Percentiles rank a stretch among this genome's conserved stretches.
These are phyloP conservation scores for Penicillium riverlandense DNA, from an alignment of 495 filamentous ascomycete species.

Conservation along the genomic window DNA sequence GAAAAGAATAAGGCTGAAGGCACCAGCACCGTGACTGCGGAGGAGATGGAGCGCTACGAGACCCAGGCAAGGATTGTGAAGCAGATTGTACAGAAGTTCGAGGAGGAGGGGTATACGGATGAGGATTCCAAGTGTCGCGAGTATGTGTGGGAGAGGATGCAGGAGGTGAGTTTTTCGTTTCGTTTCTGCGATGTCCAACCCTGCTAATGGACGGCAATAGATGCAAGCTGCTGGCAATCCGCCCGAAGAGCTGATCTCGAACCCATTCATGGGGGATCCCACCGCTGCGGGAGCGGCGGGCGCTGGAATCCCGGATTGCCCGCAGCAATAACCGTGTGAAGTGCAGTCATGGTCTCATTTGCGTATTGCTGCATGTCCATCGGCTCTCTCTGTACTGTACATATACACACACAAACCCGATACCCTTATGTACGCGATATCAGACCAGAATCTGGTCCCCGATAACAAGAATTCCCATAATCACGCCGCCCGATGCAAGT, in stretches of 20 bases:
- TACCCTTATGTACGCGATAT: conserved; percentile 19
- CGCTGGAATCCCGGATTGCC: conserved; percentile 30
- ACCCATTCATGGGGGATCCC: conserved; percentile 42
- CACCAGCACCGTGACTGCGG: conserved; percentile 43
- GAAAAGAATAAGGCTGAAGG: conserved; percentile 58
- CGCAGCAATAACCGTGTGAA: conserved; percentile 25
- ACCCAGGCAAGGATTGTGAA: conserved; percentile 74
- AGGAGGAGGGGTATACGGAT: conserved; percentile 70
- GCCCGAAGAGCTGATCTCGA: conserved; percentile 81
- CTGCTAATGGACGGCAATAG: conserved; percentile 29
- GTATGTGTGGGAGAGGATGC: conserved; percentile 95
- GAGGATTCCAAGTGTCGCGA: conserved; percentile 73
- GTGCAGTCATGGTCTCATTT: neutral
- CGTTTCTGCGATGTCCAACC: conserved; percentile 1
- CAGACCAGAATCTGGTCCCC: conserved; percentile 1
- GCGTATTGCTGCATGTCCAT: conserved; percentile 1
- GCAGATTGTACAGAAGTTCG: conserved; percentile 86
- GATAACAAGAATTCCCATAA: conserved; percentile 1
- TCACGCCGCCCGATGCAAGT: conserved; percentile 17
- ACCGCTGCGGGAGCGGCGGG: conserved; percentile 16
- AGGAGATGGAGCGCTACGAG: conserved; percentile 72
- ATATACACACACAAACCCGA: conserved; percentile 16
- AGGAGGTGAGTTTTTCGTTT: conserved; percentile 59
- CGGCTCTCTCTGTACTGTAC: conserved; percentile 18
- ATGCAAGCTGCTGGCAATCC: conserved; percentile 95